These are phyloP conservation scores for Nepenthes mirabilis DNA, from an alignment of 148 eudicot species.

Conservation along the genomic window DNA sequence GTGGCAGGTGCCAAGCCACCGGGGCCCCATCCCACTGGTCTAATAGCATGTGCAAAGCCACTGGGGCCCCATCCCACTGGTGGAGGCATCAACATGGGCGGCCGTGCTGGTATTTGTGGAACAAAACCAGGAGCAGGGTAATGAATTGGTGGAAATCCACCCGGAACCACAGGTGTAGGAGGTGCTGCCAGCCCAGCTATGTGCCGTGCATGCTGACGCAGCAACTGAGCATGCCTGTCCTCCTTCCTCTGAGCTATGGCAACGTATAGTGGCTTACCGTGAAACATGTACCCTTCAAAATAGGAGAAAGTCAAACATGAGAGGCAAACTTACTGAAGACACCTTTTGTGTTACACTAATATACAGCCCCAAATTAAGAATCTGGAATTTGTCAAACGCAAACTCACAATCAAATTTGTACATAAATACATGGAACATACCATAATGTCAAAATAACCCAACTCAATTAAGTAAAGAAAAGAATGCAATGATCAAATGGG, in stretches of 20 bases:
- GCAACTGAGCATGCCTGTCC: constrained; percentile 68
- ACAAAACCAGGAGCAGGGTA: constrained; percentile 34
- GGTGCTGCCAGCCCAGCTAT: constrained; percentile 37
- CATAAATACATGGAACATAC: too few species aligned
- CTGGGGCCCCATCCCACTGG: constrained; percentile 46
- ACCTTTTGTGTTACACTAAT: too few species aligned
- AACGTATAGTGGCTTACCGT: constrained; percentile 59
- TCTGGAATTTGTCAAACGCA: too few species aligned
- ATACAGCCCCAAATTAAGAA: too few species aligned
- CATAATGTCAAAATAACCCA: too few species aligned
- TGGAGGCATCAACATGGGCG: constrained; percentile 39
- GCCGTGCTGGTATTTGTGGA: constrained; percentile 30
- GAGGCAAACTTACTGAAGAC: too few species aligned
- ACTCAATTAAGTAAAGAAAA: too few species aligned
- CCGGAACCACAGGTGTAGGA: constrained; percentile 29
- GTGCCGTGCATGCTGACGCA: constrained; percentile 32
- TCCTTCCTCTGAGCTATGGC: constrained; percentile 81
- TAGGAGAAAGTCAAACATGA: not conserved
- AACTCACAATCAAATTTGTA: too few species aligned
- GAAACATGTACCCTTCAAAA: constrained; percentile 48
- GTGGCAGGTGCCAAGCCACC: constrained; percentile 31
- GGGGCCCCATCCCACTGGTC: constrained; percentile 36
- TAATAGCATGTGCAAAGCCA: constrained; percentile 29
- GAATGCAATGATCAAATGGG: too few species aligned
- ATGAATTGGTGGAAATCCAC: constrained; percentile 46